phyloP scores from a whole-genome alignment of 1,284 basidiomycete species.

The Vanrija humicola region DNA sequence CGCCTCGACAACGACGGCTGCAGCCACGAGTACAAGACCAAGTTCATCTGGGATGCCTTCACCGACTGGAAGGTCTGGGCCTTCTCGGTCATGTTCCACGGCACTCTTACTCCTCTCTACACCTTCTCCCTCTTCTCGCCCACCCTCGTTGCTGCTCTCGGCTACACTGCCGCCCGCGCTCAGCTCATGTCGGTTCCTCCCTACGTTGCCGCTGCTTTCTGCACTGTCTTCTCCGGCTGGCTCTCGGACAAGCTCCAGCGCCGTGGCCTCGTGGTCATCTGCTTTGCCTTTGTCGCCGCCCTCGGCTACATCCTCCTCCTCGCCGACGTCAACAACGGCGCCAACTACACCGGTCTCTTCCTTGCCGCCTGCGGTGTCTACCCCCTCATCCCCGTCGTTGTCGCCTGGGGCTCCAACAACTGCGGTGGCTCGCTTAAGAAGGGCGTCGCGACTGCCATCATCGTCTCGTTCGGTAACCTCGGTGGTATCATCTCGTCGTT shows the following conservation, averaged over 20 bases:
- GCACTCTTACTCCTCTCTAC: conserved; percentile 56
- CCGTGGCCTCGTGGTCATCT: conserved; percentile 40
- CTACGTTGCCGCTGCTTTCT: conserved; percentile 36
- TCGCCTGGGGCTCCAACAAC: conserved; percentile 59
- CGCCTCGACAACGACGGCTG: conserved; percentile 33
- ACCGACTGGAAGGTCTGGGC: conserved; percentile 43
- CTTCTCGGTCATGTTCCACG: conserved; percentile 31
- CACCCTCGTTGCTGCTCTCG: conserved; percentile 44
- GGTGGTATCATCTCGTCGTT: conserved; percentile 55
- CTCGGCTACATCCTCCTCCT: conserved; percentile 37
- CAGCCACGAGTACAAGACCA: conserved; percentile 33
- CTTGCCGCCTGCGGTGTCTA: conserved; percentile 58
- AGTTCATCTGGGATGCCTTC: conserved; percentile 30
- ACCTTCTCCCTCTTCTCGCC: conserved; percentile 57
- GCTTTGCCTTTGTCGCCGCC: conserved; percentile 33
- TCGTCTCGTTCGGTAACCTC: conserved; percentile 56
- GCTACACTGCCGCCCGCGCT: conserved; percentile 65
- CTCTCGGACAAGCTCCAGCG: conserved; percentile 40
- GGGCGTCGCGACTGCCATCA: conserved; percentile 57
- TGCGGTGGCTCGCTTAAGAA: conserved; percentile 58
- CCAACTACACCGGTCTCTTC: conserved; percentile 56
- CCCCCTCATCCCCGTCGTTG: conserved; percentile 55
- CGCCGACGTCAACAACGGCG: conserved; percentile 40
- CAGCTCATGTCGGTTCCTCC: conserved; percentile 55
- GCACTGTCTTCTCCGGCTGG: conserved; percentile 39